Evolutionary conservation across 139 green algal species (phyloP).

Genomic region (Tetradesmus lagerheimii): DNA sequence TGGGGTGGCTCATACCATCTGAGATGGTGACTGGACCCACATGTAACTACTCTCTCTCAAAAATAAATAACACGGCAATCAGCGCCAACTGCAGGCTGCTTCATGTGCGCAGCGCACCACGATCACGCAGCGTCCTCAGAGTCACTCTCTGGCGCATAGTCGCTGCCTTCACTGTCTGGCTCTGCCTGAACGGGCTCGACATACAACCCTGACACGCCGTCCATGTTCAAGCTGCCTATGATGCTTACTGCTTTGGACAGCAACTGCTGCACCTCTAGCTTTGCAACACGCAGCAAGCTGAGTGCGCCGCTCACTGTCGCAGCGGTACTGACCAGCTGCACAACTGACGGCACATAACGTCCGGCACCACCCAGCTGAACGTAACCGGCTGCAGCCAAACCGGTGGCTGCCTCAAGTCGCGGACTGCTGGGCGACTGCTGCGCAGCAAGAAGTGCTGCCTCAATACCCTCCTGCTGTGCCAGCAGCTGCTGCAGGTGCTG

Average conservation of each 20-base stretch:
- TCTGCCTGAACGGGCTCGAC: background rate
- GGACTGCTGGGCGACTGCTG: background rate
- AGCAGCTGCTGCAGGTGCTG: background rate
- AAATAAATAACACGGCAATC: no score
- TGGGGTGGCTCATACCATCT: no score
- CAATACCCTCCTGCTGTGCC: background rate
- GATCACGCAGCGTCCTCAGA: background rate
- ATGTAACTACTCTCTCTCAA: no score
- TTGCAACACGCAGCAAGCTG: background rate
- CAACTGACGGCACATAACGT: background rate
- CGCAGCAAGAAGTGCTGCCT: background rate
- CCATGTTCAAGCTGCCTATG: background rate
- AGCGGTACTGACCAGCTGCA: background rate
- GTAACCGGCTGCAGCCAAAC: background rate
- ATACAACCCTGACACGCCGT: background rate
- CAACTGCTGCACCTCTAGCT: background rate
- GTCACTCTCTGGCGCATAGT: background rate
- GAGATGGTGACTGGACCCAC: no score
- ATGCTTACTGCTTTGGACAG: background rate
- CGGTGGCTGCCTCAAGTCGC: background rate
- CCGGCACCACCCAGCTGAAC: background rate
- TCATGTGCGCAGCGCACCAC: background rate
- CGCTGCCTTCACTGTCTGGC: background rate
- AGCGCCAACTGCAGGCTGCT: no score
- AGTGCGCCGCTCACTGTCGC: background rate